phyloP scores from a whole-genome alignment of 2,329 filamentous ascomycete genomes.

The Fusarium verrucosum region DNA sequence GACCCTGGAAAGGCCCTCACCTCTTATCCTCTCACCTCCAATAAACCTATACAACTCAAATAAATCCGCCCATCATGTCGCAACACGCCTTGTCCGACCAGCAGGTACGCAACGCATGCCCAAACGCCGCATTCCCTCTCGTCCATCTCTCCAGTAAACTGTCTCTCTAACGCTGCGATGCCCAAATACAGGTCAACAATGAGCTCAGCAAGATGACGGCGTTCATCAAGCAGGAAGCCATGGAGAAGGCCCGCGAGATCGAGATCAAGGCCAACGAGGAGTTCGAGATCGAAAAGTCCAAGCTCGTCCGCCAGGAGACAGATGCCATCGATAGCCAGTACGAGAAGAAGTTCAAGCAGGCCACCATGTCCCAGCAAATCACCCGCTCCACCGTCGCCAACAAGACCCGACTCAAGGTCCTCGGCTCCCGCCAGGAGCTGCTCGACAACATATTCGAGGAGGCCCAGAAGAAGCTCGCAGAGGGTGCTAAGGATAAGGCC shows the following conservation, averaged over 20 bases:
- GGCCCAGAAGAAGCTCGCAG: slow-evolving; percentile 75
- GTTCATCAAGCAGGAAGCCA: slow-evolving; percentile 98
- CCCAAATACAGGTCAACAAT: slow-evolving; percentile 77
- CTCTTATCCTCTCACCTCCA: slow-evolving; percentile 2
- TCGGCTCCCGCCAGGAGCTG: slow-evolving; percentile 87
- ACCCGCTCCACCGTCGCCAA: slow-evolving; percentile 95
- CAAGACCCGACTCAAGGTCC: slow-evolving; percentile 90
- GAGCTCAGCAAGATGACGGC: slow-evolving; percentile 99
- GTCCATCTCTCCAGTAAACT: slow-evolving; percentile 14
- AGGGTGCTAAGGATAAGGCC: slow-evolving; percentile 71
- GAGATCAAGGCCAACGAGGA: slow-evolving; percentile 98
- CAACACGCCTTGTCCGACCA: slow-evolving; percentile 98
- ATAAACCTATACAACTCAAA: slow-evolving; percentile 22
- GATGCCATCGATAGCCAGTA: slow-evolving; percentile 90
- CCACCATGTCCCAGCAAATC: slow-evolving; percentile 98
- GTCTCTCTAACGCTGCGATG: slow-evolving; percentile 27
- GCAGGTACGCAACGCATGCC: slow-evolving; percentile 72
- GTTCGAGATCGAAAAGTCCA: slow-evolving; percentile 98
- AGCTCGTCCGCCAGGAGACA: slow-evolving; percentile 95
- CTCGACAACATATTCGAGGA: slow-evolving; percentile 89
- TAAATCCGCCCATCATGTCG: slow-evolving; percentile 73
- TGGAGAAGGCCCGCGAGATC: slow-evolving; percentile 97
- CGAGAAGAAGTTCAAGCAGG: slow-evolving; percentile 99
- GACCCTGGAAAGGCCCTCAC: slow-evolving; percentile 2
- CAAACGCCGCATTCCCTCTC: slow-evolving; percentile 33